A percentile compares a stretch with the other conserved stretches of the same genome.
Conservation (phyloP, 805 yeast genomes). For the Candida khao-thaluensis region DNA sequence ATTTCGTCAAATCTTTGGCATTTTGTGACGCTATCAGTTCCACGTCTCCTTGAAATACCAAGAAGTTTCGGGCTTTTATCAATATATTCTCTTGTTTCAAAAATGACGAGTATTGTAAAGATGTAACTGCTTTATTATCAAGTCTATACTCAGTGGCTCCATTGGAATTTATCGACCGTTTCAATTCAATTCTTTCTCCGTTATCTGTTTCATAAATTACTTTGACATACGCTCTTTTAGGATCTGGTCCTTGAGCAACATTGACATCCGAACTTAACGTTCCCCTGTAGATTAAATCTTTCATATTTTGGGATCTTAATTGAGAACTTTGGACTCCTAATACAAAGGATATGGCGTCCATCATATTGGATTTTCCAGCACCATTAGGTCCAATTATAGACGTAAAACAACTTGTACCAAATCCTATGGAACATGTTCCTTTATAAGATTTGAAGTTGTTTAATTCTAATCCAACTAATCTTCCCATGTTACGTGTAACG, state of each 20-base stretch:
- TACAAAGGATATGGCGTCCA: constrained; percentile 96
- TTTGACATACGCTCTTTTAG: constrained; percentile 67
- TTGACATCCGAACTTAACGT: constrained; percentile 17
- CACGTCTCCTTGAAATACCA: constrained; percentile 96
- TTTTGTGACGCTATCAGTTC: constrained; percentile 90
- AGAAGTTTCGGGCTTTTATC: constrained; percentile 84
- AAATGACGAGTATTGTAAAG: constrained; percentile 60
- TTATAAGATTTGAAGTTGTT: constrained; percentile 88
- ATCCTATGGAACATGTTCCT: constrained; percentile 73
- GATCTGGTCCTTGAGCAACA: constrained; percentile 28
- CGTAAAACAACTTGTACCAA: constrained; percentile 81
- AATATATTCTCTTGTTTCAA: constrained; percentile 78
- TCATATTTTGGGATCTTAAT: constrained; percentile 68
- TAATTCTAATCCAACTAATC: constrained; percentile 73
- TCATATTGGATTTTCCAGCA: constrained; percentile 94
- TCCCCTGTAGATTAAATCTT: constrained; percentile 82
- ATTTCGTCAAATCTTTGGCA: constrained; percentile 65
- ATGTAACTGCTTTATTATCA: constrained; percentile 59
- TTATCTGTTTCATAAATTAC: constrained; percentile 68
- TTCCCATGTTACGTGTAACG: constrained; percentile 57
- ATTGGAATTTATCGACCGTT: constrained; percentile 54
- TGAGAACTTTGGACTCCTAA: constrained; percentile 78
- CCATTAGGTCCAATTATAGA: constrained; percentile 98
- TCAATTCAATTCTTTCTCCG: constrained; percentile 59
- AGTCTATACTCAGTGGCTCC: constrained; percentile 72